Conservation (phyloP, 108 stramenopile genomes). For the Cyclotella cryptica region DNA sequence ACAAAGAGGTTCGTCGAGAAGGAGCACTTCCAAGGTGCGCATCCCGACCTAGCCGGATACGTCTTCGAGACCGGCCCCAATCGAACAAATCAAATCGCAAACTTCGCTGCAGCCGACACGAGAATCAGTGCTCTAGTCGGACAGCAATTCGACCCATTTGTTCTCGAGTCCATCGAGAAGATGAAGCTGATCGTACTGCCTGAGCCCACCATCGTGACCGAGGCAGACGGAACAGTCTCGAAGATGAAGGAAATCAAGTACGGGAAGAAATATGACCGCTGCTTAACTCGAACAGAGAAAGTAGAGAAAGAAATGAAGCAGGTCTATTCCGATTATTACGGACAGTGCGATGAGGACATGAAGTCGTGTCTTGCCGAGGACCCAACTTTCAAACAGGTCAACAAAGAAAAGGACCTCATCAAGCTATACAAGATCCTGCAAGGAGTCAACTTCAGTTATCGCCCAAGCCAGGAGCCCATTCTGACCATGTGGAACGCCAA, state of each 20-base stretch:
- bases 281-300: background rate
- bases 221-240: too few species aligned
- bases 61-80: too few species aligned
- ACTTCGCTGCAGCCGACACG: too few species aligned
- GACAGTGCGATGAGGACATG: conserved; percentile 11
- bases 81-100: too few species aligned
- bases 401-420: conserved; percentile 5
- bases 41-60: too few species aligned
- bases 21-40: too few species aligned
- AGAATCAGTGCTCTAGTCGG: too few species aligned
- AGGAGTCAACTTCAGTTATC: background rate
- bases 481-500: conserved; percentile 1
- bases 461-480: background rate
- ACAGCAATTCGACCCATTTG: too few species aligned
- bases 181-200: too few species aligned
- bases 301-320: background rate
- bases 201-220: too few species aligned
- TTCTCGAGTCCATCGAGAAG: too few species aligned
- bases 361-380: background rate
- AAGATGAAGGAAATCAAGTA: conserved; percentile 3
- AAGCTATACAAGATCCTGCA: background rate
- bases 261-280: background rate
- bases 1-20: too few species aligned
- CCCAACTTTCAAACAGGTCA: background rate
- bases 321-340: background rate